Conservation (phyloP, 2,329 filamentous ascomycete genomes). For the Pezicula radicicola region DNA sequence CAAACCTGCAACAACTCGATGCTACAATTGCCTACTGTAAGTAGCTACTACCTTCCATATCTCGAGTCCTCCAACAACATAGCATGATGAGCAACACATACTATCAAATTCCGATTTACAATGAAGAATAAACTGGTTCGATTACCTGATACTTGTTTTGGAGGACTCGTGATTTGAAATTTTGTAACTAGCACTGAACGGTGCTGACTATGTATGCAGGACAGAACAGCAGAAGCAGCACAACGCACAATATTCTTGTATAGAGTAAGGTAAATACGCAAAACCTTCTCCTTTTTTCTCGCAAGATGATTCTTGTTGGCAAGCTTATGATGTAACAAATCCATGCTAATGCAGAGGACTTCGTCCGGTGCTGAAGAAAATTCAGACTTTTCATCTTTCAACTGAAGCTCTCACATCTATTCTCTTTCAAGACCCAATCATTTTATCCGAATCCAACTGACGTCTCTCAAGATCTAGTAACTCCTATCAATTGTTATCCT, state of each 20-base stretch:
- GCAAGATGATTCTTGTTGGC: conserved; percentile 19
- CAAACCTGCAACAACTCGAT: conserved; percentile 5
- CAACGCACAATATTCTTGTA: conserved; percentile 6
- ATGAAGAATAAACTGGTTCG: conserved; percentile 34
- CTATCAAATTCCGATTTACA: conserved; percentile 41
- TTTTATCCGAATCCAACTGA: neutral
- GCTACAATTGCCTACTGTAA: conserved; percentile 18
- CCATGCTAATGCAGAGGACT: conserved; percentile 74
- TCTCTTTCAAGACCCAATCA: neutral
- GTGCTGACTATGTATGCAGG: conserved; percentile 16
- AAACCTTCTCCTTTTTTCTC: conserved; percentile 16
- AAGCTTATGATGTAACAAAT: conserved; percentile 67
- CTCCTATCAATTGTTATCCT: no score
- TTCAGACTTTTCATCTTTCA: conserved; percentile 82
- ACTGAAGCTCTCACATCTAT: conserved; percentile 51
- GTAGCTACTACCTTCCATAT: conserved; percentile 6
- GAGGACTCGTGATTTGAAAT: neutral
- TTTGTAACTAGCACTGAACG: neutral
- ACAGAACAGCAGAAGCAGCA: conserved; percentile 16
- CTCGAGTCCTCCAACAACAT: conserved; percentile 9
- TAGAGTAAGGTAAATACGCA: conserved; percentile 24
- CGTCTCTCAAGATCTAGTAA: no score
- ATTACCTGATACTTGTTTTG: conserved; percentile 30
- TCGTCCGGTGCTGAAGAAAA: conserved; percentile 58
- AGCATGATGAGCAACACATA: conserved; percentile 40